These are phyloP conservation scores for Rhynchosporium secalis DNA, from an alignment of 2,329 filamentous ascomycete species.

Conservation along the genomic window DNA sequence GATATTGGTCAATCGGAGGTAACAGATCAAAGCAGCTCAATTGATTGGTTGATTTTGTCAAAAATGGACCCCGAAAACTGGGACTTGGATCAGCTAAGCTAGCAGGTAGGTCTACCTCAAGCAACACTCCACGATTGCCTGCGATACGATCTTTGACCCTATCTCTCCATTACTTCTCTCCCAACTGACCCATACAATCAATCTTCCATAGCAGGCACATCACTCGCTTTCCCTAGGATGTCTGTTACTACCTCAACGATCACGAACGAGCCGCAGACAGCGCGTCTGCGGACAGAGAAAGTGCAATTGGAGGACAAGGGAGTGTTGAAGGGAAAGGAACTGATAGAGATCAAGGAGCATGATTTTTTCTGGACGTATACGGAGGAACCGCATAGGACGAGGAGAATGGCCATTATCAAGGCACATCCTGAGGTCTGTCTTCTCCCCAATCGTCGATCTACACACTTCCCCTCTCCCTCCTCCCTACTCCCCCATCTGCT, in stretches of 20 bases:
- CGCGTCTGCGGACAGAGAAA: constrained; percentile 20
- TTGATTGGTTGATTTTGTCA: no score
- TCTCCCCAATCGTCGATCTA: background rate
- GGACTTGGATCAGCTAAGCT: background rate
- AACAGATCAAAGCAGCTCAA: no score
- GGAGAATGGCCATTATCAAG: constrained; percentile 93
- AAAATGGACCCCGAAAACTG: constrained; percentile 10
- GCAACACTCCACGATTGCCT: background rate
- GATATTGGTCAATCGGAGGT: no score
- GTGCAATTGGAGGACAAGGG: background rate
- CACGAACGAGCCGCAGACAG: constrained; percentile 20
- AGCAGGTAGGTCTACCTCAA: background rate
- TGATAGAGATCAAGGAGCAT: constrained; percentile 36
- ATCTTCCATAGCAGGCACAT: constrained; percentile 18
- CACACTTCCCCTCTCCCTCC: background rate
- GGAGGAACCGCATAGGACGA: constrained; percentile 91
- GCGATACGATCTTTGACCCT: background rate
- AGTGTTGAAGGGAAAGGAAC: constrained; percentile 4
- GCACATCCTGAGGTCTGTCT: constrained; percentile 85
- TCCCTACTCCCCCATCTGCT: no score
- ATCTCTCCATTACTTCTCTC: background rate
- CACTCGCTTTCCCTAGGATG: constrained; percentile 24
- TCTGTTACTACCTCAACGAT: constrained; percentile 30
- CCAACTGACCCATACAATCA: constrained; percentile 3
- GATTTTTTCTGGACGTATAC: constrained; percentile 98